Percentiles rank a stretch among this genome's conserved stretches.
Evolutionary conservation across 1,284 basidiomycete species (phyloP).

Genomic region (Puccinia horiana): DNA sequence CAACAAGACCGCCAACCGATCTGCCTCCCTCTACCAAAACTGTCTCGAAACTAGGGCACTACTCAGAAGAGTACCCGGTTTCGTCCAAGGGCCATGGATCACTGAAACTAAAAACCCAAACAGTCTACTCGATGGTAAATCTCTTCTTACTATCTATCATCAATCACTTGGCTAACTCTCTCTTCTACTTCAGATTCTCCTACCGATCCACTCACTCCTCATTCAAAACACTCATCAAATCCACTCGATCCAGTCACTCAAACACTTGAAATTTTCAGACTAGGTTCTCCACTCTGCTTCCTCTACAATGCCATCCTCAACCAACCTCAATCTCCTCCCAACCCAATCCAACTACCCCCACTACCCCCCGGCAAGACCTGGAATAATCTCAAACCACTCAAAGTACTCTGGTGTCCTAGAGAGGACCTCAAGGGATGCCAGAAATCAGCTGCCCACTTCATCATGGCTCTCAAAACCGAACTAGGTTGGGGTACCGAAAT

Average conservation of each 20-base stretch:
- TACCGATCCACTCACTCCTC: slow-evolving; percentile 54
- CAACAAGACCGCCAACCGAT: slow-evolving; percentile 77
- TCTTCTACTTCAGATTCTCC: slow-evolving; percentile 58
- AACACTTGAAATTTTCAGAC: slow-evolving; percentile 88
- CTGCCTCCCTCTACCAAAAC: slow-evolving; percentile 82
- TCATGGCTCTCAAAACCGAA: slow-evolving; percentile 63
- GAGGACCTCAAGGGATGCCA: slow-evolving; percentile 75
- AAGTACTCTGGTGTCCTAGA: slow-evolving; percentile 65
- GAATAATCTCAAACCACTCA: slow-evolving; percentile 65
- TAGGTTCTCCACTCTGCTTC: slow-evolving; percentile 89
- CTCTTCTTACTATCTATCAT: slow-evolving; percentile 53
- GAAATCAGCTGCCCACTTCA: slow-evolving; percentile 64
- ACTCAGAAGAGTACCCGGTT: slow-evolving; percentile 72
- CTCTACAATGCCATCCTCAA: slow-evolving; percentile 86
- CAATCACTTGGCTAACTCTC: slow-evolving; percentile 56
- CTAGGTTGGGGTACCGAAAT: slow-evolving; percentile 59
- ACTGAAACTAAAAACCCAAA: slow-evolving; percentile 6
- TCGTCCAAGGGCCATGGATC: slow-evolving; percentile 58
- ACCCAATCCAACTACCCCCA: slow-evolving; percentile 11
- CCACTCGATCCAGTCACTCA: slow-evolving; percentile 70
- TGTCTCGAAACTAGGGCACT: slow-evolving; percentile 73
- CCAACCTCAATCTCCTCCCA: slow-evolving; percentile 26
- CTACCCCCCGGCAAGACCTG: slow-evolving; percentile 68
- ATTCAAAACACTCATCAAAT: background rate
- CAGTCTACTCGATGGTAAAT: slow-evolving; percentile 63